A percentile compares a stretch with the other conserved stretches of the same genome.
These are phyloP conservation scores for Trifolium dubium DNA, from an alignment of 306 rosid genomes.

Conservation along the genomic window DNA sequence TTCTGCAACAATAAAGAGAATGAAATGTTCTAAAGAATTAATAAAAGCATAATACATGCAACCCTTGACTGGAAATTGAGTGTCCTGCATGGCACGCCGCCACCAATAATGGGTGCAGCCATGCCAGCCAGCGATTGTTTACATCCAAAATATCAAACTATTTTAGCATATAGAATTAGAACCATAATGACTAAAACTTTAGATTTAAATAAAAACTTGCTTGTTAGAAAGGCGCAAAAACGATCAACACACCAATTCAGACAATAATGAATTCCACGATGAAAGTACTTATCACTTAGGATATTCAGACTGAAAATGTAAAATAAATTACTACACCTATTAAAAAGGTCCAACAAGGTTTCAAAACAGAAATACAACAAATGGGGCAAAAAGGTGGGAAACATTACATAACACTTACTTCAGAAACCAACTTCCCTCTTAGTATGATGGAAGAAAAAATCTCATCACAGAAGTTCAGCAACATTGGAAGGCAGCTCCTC, in stretches of 20 bases:
- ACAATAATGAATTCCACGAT: constrained; percentile 52
- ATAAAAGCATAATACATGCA: background rate
- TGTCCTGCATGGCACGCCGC: background rate
- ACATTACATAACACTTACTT: constrained; percentile 53
- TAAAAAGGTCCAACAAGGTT: constrained; percentile 44
- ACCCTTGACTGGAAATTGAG: background rate
- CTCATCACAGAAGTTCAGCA: constrained; percentile 77
- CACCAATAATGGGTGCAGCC: background rate
- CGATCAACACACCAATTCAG: constrained; percentile 45
- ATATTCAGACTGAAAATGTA: constrained; percentile 44
- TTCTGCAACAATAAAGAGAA: background rate
- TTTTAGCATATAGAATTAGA: constrained; percentile 17
- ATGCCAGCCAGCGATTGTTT: background rate
- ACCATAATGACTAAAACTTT: background rate
- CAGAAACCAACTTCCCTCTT: constrained; percentile 46
- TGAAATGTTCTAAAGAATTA: background rate
- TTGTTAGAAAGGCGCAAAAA: constrained; percentile 45
- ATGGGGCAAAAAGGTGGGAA: constrained; percentile 32
- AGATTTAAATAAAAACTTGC: constrained; percentile 38
- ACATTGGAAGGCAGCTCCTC: constrained; percentile 88
- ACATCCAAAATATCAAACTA: constrained; percentile 18
- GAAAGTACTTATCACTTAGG: constrained; percentile 45
- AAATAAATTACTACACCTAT: constrained; percentile 56
- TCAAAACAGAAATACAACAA: constrained; percentile 47
- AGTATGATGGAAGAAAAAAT: constrained; percentile 44